These are phyloP conservation scores for Populus hybrid DNA, from an alignment of 441 rosid species.

Conservation along the genomic window DNA sequence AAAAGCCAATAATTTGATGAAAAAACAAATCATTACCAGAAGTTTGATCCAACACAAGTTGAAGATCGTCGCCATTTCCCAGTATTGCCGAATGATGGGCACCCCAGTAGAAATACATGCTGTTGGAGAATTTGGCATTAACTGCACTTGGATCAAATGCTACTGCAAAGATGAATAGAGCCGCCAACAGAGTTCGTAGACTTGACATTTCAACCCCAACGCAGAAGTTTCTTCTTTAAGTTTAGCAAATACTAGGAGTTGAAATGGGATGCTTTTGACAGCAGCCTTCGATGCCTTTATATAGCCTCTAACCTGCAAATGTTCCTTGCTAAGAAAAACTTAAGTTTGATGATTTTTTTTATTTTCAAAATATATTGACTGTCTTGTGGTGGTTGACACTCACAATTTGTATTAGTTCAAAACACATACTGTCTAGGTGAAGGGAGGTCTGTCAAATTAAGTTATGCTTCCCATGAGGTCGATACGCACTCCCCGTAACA, in stretches of 20 bases:
- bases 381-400: conserved; percentile 6
- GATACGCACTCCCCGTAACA: not conserved
- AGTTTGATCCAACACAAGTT: conserved; percentile 58
- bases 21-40: conserved; percentile 37
- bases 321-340: conserved; percentile 9
- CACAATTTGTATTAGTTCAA: not conserved
- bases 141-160: conserved; percentile 35
- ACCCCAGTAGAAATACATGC: conserved; percentile 71
- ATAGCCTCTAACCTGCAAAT: conserved; percentile 13
- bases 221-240: not conserved
- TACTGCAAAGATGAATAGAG: conserved; percentile 30
- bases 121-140: conserved; percentile 45
- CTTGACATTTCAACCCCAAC: conserved; percentile 36
- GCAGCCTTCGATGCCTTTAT: conserved; percentile 11
- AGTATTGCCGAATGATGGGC: conserved; percentile 33
- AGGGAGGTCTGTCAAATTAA: not conserved
- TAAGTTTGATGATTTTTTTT: not conserved
- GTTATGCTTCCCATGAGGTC: conserved; percentile 1
- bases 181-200: conserved; percentile 21
- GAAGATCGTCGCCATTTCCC: conserved; percentile 45
- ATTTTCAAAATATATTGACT: not conserved
- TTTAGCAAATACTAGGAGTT: not conserved
- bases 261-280: conserved; percentile 1
- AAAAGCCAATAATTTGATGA: not conserved
- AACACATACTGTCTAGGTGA: not conserved